These are phyloP conservation scores for Ramichloridium luteum DNA, from an alignment of 2,329 filamentous ascomycete species.

Conservation along the genomic window DNA sequence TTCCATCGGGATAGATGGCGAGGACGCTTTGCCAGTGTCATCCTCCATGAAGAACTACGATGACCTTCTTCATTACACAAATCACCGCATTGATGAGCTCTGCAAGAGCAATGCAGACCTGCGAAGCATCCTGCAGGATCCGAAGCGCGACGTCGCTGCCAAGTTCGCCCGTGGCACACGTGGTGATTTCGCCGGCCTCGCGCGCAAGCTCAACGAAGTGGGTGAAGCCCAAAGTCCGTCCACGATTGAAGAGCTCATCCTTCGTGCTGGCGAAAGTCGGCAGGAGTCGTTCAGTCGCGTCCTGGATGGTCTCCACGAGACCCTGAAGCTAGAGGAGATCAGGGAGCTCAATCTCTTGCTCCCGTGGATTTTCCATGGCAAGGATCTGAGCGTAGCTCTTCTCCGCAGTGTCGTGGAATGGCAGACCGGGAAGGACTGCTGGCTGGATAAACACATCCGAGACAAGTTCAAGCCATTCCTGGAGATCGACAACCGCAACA, in stretches of 20 bases:
- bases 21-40: background rate
- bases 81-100: background rate
- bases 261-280: conserved; percentile 1
- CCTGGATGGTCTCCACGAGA: background rate
- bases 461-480: background rate
- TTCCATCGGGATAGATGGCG: background rate
- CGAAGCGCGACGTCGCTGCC: conserved; percentile 1
- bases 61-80: background rate
- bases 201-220: conserved; percentile 1
- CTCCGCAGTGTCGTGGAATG: background rate
- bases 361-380: background rate
- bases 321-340: conserved; percentile 1
- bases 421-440: background rate
- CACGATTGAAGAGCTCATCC: background rate
- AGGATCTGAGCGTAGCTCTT: background rate
- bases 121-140: conserved; percentile 1
- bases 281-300: background rate
- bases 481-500: background rate
- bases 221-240: background rate
- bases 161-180: conserved; percentile 1
- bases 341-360: conserved; percentile 1
- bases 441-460: background rate
- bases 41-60: background rate
- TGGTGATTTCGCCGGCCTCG: conserved; percentile 1
- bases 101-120: conserved; percentile 1